phyloP scores from a whole-genome alignment of 345 rosid genomes.

The Arabis hirsuta region DNA sequence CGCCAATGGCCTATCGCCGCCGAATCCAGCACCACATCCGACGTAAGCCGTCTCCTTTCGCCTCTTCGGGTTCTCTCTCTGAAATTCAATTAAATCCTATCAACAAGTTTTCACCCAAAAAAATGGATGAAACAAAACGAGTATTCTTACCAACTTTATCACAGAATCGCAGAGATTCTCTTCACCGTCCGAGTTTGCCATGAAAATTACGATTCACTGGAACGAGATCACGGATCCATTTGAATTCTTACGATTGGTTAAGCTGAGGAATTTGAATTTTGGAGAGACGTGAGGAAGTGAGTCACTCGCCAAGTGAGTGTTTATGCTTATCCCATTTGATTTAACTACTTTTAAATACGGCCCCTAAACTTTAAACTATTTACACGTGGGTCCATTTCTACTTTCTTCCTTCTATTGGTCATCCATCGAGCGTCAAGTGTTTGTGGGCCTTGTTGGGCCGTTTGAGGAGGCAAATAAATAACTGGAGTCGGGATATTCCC shows the following conservation, averaged over 20 bases:
- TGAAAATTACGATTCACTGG: not conserved
- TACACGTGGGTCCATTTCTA: conserved; percentile 19
- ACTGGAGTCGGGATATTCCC: not conserved
- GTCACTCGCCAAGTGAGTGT: too few species aligned
- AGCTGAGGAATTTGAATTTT: conserved; percentile 25
- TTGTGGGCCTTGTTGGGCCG: too few species aligned
- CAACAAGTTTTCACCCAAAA: not conserved
- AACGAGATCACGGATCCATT: not conserved
- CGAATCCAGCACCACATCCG: conserved; percentile 98
- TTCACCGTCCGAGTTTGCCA: conserved; percentile 9
- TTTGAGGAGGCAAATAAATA: not conserved
- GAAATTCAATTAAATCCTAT: conserved; percentile 34
- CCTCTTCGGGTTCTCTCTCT: conserved; percentile 69
- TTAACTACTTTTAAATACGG: not conserved
- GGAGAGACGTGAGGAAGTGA: conserved; percentile 27
- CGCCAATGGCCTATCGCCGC: conserved; percentile 78
- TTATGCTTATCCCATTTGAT: conserved; percentile 23
- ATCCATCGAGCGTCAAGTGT: too few species aligned
- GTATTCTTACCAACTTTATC: conserved; percentile 31
- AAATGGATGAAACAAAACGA: not conserved
- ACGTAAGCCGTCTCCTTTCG: conserved; percentile 66
- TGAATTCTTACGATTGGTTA: not conserved
- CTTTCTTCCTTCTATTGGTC: not conserved
- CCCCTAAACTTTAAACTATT: conserved; percentile 5
- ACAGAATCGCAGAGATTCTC: conserved; percentile 31